Evolutionary conservation across 2,329 filamentous ascomycete species (phyloP), one percentile per base, ranked within the genome.

Genomic region (Cladophialophora psammophila): DNA sequence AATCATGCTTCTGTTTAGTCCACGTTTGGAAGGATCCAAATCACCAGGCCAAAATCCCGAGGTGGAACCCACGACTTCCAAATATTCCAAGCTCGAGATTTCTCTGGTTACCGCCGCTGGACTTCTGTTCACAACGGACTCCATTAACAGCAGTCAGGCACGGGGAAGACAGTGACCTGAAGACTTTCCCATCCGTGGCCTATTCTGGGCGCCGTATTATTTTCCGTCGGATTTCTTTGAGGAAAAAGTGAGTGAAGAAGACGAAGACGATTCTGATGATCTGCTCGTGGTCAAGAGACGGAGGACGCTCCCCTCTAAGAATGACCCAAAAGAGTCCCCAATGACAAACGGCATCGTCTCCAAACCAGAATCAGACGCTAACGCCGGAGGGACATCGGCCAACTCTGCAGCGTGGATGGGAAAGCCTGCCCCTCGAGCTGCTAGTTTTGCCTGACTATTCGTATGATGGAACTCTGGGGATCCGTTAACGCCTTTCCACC

Each of bases 151-250:
- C 77, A 80, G n/a, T 75, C 79, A 63, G 76, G 71, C 2, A 76
- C 79, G 18, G 76, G 3, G 76, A 5, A 73, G 79, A 8, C 85
- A 87, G 58, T 72, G 89, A 1, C 83, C 85, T 0, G 87, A 90
- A 69, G 87, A 90, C 68, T 88, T 85, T 68, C 72, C 82, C 1
- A 82, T 88, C 7, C 81, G 86, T 31, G 87, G 87, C 1, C 74
- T 85, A 31, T 87, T 84, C 83, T 83, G 81, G 58, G 78, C 83
- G 66, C 50, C 72, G 0, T 82, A 81, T 61, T 84, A 83, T 70
- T 86, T 84, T 65, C 83, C 84, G 0, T 68, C 78, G 1, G 75
- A 77, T 3, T 88, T 85, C 78, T 88, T 89, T 70, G 68, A 76
- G 1, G 77, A 78, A 20, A 77, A 79, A 1, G 78, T 81, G 56